Evolutionary conservation across 2,329 filamentous ascomycete genomes (phyloP).

Genomic region (Phoma sp.): DNA sequence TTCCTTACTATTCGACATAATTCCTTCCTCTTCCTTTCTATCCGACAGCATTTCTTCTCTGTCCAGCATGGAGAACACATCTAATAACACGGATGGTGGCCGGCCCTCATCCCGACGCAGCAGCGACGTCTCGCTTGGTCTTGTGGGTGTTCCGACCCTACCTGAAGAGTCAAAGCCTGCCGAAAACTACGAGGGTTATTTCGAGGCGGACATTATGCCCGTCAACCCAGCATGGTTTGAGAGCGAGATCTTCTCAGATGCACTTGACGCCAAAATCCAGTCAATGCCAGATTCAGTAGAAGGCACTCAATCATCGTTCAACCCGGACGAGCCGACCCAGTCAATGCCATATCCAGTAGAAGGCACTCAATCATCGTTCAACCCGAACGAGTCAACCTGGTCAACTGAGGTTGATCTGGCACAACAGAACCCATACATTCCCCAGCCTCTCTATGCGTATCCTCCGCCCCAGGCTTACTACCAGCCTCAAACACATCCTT

Average conservation of each 20-base stretch:
- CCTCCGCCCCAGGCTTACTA: constrained; percentile 9
- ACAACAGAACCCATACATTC: not conserved
- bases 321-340: not conserved
- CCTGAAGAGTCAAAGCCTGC: not conserved
- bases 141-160: constrained; percentile 7
- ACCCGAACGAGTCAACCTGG: not conserved
- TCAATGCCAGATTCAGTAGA: too few species aligned
- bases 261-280: not conserved
- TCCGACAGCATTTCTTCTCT: not conserved
- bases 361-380: not conserved
- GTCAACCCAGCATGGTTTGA: too few species aligned
- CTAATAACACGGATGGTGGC: constrained; percentile 1
- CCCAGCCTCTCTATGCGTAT: not conserved
- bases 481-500: constrained; percentile 1
- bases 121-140: constrained; percentile 4
- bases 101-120: not conserved
- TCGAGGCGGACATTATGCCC: not conserved
- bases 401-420: too few species aligned
- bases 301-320: not conserved
- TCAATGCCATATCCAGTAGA: too few species aligned
- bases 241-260: too few species aligned
- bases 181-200: constrained; percentile 1
- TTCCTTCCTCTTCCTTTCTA: too few species aligned
- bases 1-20: too few species aligned
- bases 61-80: too few species aligned